Evolutionary conservation across 805 yeast genomes (phyloP), one percentile per base, ranked within the genome.

Genomic region (Lipomyces yamadae): DNA sequence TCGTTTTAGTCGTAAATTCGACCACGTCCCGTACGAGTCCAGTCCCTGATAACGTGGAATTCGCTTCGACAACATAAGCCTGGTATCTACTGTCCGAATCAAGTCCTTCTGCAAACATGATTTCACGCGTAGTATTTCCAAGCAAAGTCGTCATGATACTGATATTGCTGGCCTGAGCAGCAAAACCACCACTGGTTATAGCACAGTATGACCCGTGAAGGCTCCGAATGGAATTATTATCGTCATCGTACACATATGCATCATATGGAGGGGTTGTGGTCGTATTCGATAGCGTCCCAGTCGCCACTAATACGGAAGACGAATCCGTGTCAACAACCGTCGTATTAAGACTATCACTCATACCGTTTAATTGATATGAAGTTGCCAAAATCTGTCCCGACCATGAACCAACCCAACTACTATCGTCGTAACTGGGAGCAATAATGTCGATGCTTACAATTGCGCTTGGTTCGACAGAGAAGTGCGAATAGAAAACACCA

Each of bases 201-300:
- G 96, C 97, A 77, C 95, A 89, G 84, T 90, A 85, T 59, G 94
- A 88, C 67, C 79, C 78, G 59, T 82, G 81, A 60, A 89, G 53
- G 30, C 69, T 65, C 29, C 29, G 69, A 68, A 60, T 83, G 80
- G 63, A 79, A 74, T 62, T 29, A n/a, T 78, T 73, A 7, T 74
- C 71, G 48, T 80, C 77, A 2, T 78, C 80, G 57, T 79, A 73
- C 1, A 84, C 78, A 70, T 84, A 88, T 2, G 89, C 72, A 72
- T 82, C 11, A 48, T 62, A 72, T 4, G 63, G 65, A 5, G 62
- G 59, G 15, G 32, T 48, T 6, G 50, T 45, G 30, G 57, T 29
- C 29, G 57, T 34, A 11, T 52, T 33, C 15, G 63, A 48, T 8
- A 61, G 24, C 56, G 60, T 53, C 3, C 61, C 61, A 4, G 66